Conservation (phyloP, 2,329 filamentous ascomycete genomes). For the Talaromyces sp. region DNA sequence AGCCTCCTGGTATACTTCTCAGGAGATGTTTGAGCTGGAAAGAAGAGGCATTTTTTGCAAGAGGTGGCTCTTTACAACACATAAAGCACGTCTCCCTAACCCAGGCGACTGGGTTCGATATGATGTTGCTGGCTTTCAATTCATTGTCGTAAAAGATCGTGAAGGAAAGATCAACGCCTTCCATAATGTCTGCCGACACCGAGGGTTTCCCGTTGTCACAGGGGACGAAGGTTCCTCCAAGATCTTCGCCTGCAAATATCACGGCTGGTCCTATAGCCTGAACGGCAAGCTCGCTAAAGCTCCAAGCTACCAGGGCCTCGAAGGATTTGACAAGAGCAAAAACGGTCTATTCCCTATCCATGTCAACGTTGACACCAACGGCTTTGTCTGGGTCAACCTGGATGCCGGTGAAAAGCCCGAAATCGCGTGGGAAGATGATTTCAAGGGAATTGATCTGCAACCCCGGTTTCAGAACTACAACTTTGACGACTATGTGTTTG, state of each 20-base stretch:
- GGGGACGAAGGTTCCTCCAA: slow-evolving; percentile 43
- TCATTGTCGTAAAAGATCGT: slow-evolving; percentile 49
- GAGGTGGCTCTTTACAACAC: slow-evolving; percentile 42
- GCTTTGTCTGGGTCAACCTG: slow-evolving; percentile 57
- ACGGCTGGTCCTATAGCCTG: slow-evolving; percentile 56
- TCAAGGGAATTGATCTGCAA: slow-evolving; percentile 44
- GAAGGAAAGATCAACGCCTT: slow-evolving; percentile 52
- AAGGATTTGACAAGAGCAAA: slow-evolving; percentile 50
- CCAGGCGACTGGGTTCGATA: slow-evolving; percentile 54
- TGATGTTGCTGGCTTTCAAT: slow-evolving; percentile 52
- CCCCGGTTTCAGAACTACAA: slow-evolving; percentile 42
- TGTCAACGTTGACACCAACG: slow-evolving; percentile 47
- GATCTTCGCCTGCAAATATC: slow-evolving; percentile 55
- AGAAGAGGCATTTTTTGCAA: slow-evolving; percentile 53
- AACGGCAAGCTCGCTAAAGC: slow-evolving; percentile 56
- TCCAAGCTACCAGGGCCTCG: slow-evolving; percentile 51
- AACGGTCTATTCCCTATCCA: slow-evolving; percentile 53
- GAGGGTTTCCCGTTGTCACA: slow-evolving; percentile 53
- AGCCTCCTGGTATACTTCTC: slow-evolving; percentile 43
- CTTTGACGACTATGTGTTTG: slow-evolving; percentile 51
- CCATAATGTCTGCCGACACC: slow-evolving; percentile 57
- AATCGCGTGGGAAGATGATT: slow-evolving; percentile 49
- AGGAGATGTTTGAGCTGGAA: slow-evolving; percentile 49
- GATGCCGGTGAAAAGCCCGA: slow-evolving; percentile 43
- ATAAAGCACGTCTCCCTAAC: slow-evolving; percentile 44